Percentiles rank a stretch among this genome's conserved stretches.
phyloP scores from a whole-genome alignment of 1,139 yeast species.

The Yamadazyma oceani region DNA sequence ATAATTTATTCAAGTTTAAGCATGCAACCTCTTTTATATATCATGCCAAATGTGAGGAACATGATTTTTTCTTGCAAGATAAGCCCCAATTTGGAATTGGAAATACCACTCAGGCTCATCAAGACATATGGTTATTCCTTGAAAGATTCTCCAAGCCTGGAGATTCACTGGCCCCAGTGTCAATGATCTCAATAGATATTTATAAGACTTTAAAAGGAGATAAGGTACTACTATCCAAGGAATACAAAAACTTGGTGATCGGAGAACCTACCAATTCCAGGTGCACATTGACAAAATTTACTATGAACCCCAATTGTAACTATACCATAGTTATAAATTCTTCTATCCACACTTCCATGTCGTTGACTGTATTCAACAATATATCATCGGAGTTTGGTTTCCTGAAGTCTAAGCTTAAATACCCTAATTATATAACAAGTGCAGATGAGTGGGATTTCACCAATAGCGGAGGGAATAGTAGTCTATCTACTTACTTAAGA shows the following conservation, averaged over 20 bases:
- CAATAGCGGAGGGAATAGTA: conserved; percentile 60
- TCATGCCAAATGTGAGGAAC: not conserved
- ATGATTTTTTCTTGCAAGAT: conserved; percentile 23
- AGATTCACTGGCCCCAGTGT: conserved; percentile 11
- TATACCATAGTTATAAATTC: conserved; percentile 29
- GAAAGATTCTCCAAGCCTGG: conserved; percentile 31
- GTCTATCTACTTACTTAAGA: conserved; percentile 45
- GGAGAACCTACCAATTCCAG: conserved; percentile 31
- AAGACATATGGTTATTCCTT: conserved; percentile 52
- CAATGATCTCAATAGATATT: conserved; percentile 28
- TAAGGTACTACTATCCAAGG: conserved; percentile 27
- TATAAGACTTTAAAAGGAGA: conserved; percentile 34
- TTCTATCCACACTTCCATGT: conserved; percentile 28
- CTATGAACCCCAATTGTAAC: conserved; percentile 23
- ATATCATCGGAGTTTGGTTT: conserved; percentile 22
- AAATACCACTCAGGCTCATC: conserved; percentile 29
- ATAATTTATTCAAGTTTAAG: conserved; percentile 18
- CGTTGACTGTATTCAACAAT: conserved; percentile 39
- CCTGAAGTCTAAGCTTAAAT: conserved; percentile 24
- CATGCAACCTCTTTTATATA: conserved; percentile 34
- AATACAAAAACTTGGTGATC: conserved; percentile 25
- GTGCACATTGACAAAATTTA: conserved; percentile 23
- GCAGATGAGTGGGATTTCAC: conserved; percentile 51
- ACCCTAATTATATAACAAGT: conserved; percentile 20
- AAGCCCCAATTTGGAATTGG: conserved; percentile 50